Evolutionary conservation across 495 filamentous ascomycete genomes (phyloP).

Genomic region (Podospora fimiseda): DNA sequence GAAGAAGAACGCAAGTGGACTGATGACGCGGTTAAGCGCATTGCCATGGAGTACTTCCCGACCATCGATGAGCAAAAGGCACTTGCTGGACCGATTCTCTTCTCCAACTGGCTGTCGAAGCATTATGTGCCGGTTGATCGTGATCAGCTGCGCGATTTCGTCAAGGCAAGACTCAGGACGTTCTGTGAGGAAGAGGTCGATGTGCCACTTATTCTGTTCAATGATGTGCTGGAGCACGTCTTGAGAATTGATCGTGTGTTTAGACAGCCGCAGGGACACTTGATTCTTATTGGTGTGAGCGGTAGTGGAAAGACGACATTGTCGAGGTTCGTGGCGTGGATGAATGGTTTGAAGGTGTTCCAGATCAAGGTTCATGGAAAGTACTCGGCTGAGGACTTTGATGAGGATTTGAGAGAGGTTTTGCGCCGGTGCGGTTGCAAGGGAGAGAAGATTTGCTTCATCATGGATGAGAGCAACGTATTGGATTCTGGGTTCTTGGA

Average conservation of each 20-base stretch:
- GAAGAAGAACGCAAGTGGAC: slow-evolving; percentile 98
- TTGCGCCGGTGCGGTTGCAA: slow-evolving; percentile 92
- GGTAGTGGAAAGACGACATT: slow-evolving; percentile 97
- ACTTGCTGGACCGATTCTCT: slow-evolving; percentile 88
- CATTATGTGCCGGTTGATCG: slow-evolving; percentile 95
- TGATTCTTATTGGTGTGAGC: slow-evolving; percentile 97
- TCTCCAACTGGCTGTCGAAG: slow-evolving; percentile 99
- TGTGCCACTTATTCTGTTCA: slow-evolving; percentile 93
- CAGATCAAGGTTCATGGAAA: slow-evolving; percentile 99
- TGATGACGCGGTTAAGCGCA: slow-evolving; percentile 69
- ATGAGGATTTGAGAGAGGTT: slow-evolving; percentile 91
- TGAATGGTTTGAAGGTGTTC: slow-evolving; percentile 98
- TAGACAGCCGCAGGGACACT: slow-evolving; percentile 93
- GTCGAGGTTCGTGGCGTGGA: slow-evolving; percentile 97
- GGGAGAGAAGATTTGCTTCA: slow-evolving; percentile 99
- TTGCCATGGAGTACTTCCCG: slow-evolving; percentile 89
- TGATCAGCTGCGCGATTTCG: slow-evolving; percentile 89
- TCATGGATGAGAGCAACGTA: slow-evolving; percentile 99
- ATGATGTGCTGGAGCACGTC: slow-evolving; percentile 96
- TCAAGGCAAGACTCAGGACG: slow-evolving; percentile 92
- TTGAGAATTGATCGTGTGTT: slow-evolving; percentile 98
- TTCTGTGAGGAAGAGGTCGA: slow-evolving; percentile 99
- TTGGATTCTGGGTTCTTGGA: slow-evolving; percentile 97
- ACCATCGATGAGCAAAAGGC: slow-evolving; percentile 82
- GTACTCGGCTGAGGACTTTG: slow-evolving; percentile 97